Conservation (phyloP, 164 flowering plant genomes). For the Piper longum region DNA sequence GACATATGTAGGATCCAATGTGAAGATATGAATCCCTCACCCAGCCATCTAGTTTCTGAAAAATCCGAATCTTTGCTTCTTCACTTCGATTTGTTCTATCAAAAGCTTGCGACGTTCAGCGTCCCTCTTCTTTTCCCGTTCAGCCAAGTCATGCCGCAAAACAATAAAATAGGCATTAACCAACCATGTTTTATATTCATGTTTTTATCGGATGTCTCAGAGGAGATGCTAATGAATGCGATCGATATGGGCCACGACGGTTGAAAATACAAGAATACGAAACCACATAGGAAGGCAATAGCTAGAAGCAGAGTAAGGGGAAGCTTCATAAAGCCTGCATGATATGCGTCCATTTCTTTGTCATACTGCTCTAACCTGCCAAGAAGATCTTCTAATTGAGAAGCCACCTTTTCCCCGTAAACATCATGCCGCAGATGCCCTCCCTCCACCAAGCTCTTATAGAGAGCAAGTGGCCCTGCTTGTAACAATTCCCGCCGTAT, state of each 20-base stretch:
- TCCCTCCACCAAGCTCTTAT: conserved; percentile 44
- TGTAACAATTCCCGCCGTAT: too few species aligned
- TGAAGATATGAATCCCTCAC: conserved; percentile 20
- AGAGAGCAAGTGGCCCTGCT: conserved; percentile 51
- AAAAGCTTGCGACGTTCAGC: conserved; percentile 52
- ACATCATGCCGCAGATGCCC: conserved; percentile 76
- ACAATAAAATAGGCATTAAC: not conserved
- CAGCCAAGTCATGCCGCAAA: conserved; percentile 35
- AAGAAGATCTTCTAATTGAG: conserved; percentile 54
- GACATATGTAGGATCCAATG: not conserved
- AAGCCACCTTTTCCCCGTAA: conserved; percentile 71
- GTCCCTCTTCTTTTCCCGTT: conserved; percentile 72
- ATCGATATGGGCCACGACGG: too few species aligned
- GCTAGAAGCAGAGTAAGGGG: not conserved
- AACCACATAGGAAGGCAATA: too few species aligned
- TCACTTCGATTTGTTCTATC: conserved; percentile 34
- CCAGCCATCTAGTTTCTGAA: conserved; percentile 38
- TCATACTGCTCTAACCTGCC: conserved; percentile 75
- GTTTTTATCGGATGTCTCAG: too few species aligned
- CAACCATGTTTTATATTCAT: not conserved
- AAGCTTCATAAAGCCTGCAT: conserved; percentile 25
- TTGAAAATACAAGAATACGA: too few species aligned
- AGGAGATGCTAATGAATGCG: too few species aligned
- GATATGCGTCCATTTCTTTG: conserved; percentile 79
- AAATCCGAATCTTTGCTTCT: conserved; percentile 27